Percentiles rank a stretch among this genome's conserved stretches.
phyloP scores from a whole-genome alignment of 495 filamentous ascomycete species.

The Jackrogersella multiformis region DNA sequence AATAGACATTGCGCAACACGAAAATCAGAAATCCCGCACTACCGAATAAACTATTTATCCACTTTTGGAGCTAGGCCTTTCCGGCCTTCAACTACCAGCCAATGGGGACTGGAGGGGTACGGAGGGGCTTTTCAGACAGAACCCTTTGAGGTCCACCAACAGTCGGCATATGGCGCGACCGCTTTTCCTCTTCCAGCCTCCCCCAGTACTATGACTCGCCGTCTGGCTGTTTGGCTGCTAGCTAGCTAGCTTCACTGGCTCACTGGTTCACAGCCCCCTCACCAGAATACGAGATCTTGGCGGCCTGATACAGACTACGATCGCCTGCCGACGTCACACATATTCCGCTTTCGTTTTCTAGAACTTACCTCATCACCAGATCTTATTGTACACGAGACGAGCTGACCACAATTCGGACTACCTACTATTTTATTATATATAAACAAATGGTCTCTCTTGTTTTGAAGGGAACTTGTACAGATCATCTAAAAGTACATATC shows the following conservation, averaged over 20 bases:
- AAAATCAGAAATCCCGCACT: constrained; percentile 17
- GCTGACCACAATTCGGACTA: constrained; percentile 14
- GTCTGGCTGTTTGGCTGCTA: no score
- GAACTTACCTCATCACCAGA: constrained; percentile 30
- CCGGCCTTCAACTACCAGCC: background rate
- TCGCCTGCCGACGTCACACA: constrained; percentile 38
- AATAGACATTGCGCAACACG: constrained; percentile 23
- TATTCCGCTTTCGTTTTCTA: constrained; percentile 26
- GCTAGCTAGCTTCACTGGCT: no score
- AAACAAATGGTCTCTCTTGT: background rate
- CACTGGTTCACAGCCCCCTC: constrained; percentile 34
- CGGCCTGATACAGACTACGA: constrained; percentile 26
- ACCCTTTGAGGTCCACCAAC: constrained; percentile 6
- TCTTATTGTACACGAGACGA: constrained; percentile 29
- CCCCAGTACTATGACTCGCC: constrained; percentile 13
- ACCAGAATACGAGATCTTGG: constrained; percentile 41
- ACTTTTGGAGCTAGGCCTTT: constrained; percentile 3
- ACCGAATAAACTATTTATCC: constrained; percentile 9
- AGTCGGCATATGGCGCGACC: constrained; percentile 20
- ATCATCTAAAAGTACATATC: constrained; percentile 24
- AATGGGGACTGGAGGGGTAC: constrained; percentile 4
- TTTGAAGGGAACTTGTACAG: background rate
- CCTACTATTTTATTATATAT: constrained; percentile 23
- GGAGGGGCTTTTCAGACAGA: no score
- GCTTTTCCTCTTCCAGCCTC: constrained; percentile 27